Conservation (phyloP, 1,284 basidiomycete genomes). For the Ganoderma resinaceum region DNA sequence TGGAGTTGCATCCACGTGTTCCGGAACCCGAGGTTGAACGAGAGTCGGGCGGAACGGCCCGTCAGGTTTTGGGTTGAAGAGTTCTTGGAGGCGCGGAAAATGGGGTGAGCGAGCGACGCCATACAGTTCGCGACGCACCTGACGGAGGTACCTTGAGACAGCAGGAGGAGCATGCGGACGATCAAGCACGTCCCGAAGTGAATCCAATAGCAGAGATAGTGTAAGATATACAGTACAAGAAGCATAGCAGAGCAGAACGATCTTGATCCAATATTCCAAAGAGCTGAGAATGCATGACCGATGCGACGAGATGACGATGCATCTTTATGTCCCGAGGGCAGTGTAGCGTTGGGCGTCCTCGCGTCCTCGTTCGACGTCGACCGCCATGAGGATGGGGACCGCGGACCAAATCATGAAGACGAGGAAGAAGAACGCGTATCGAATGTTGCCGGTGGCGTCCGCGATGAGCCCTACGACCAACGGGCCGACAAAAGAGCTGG, state of each 20-base stretch:
- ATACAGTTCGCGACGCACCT: background rate
- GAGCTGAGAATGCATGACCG: background rate
- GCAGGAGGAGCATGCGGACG: background rate
- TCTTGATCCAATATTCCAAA: background rate
- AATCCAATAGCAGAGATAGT: background rate
- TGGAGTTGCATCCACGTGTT: conserved; percentile 13
- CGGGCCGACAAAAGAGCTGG: conserved; percentile 89
- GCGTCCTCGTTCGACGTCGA: conserved; percentile 74
- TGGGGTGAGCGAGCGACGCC: background rate
- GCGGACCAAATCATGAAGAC: conserved; percentile 81
- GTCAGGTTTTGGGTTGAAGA: conserved; percentile 6
- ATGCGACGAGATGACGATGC: background rate
- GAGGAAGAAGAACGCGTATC: conserved; percentile 90
- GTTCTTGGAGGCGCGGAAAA: background rate
- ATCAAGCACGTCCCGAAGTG: background rate
- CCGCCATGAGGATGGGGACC: conserved; percentile 75
- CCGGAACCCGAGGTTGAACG: conserved; percentile 1
- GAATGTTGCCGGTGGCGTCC: conserved; percentile 87
- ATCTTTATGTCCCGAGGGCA: background rate
- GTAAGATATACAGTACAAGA: conserved; percentile 1
- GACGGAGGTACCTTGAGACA: background rate
- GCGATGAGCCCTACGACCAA: conserved; percentile 86
- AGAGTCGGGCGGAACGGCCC: background rate
- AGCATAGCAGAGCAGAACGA: background rate
- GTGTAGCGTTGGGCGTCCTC: conserved; percentile 68